Conservation (phyloP, 805 yeast genomes). For the Clavispora asparagi region DNA sequence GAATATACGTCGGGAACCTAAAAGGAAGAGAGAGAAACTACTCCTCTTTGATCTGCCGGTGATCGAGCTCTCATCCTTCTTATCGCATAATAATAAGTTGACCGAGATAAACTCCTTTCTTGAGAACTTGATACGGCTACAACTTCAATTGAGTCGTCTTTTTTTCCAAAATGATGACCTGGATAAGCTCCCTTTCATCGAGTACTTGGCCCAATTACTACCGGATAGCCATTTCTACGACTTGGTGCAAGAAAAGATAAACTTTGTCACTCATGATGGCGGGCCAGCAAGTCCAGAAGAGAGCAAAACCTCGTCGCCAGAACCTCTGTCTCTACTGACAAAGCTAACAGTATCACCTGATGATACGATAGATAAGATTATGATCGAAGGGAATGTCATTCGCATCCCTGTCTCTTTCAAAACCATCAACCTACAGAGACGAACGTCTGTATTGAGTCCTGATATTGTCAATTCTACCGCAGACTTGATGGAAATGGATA, state of each 20-base stretch:
- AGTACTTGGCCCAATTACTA: conserved; percentile 14
- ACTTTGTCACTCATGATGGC: conserved; percentile 17
- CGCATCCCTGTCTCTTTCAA: conserved; percentile 13
- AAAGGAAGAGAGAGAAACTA: background rate
- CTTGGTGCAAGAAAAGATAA: conserved; percentile 30
- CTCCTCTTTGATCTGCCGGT: conserved; percentile 25
- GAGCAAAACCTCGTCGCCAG: background rate
- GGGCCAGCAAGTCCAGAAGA: background rate
- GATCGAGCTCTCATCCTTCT: conserved; percentile 21
- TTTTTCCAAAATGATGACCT: conserved; percentile 7
- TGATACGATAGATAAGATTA: conserved; percentile 7
- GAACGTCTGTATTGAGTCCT: conserved; percentile 5
- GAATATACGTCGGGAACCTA: background rate
- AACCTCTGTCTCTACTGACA: background rate
- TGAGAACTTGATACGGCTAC: conserved; percentile 18
- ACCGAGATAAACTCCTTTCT: conserved; percentile 17
- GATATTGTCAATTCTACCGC: background rate
- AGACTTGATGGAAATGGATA: background rate
- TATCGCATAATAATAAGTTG: conserved; percentile 18
- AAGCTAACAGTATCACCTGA: background rate
- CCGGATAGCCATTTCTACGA: conserved; percentile 22
- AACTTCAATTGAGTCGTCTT: conserved; percentile 10
- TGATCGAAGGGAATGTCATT: conserved; percentile 10
- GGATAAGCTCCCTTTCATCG: conserved; percentile 16
- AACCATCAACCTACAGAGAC: conserved; percentile 13